Conservation (phyloP, 2,329 filamentous ascomycete genomes). For the Phialocephala subalpina region DNA sequence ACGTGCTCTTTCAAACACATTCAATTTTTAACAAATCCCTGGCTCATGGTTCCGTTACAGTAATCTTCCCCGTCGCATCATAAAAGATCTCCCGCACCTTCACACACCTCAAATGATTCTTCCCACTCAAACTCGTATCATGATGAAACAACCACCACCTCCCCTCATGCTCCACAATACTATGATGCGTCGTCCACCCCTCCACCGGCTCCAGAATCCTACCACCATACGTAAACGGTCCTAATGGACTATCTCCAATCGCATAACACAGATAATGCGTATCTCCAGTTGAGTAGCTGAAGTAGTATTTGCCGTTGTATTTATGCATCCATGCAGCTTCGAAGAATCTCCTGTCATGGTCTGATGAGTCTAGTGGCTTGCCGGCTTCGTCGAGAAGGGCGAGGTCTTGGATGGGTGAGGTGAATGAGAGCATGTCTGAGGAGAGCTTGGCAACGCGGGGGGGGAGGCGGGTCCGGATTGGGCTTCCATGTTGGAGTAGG, state of each 20-base stretch:
- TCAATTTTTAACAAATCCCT: neutral
- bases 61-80: slow-evolving; percentile 69
- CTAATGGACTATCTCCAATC: slow-evolving; percentile 67
- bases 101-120: slow-evolving; percentile 75
- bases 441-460: slow-evolving; percentile 72
- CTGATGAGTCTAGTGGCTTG: slow-evolving; percentile 65
- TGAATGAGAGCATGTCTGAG: slow-evolving; percentile 72
- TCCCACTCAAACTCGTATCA: slow-evolving; percentile 71
- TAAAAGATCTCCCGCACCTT: slow-evolving; percentile 81
- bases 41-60: slow-evolving; percentile 25
- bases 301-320: slow-evolving; percentile 74
- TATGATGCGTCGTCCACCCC: slow-evolving; percentile 85
- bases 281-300: slow-evolving; percentile 81
- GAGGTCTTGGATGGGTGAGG: slow-evolving; percentile 62
- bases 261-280: slow-evolving; percentile 79
- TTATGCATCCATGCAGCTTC: slow-evolving; percentile 85
- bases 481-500: slow-evolving; percentile 67
- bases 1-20: neutral
- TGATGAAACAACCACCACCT: slow-evolving; percentile 82
- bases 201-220: slow-evolving; percentile 78
- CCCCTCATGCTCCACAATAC: slow-evolving; percentile 75
- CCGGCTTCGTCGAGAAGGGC: slow-evolving; percentile 70
- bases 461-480: slow-evolving; percentile 64
- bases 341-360: slow-evolving; percentile 80
- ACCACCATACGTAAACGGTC: slow-evolving; percentile 77